phyloP scores from a whole-genome alignment of 805 yeast genomes.

The Candida xyloterini region DNA sequence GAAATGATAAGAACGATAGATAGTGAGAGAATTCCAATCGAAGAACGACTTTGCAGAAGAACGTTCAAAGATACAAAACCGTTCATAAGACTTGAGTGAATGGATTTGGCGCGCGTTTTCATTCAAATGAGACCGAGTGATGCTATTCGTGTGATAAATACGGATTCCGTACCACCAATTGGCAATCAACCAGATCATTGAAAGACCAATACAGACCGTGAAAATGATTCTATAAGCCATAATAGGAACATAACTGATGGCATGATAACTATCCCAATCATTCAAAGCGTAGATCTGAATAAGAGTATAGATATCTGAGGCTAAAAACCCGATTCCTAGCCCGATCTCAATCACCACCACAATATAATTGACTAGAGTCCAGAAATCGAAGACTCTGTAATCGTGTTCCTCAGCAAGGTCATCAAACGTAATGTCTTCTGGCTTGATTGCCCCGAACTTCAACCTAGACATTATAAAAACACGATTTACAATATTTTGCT shows the following conservation, averaged over 20 bases:
- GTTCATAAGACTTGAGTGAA: conserved; percentile 55
- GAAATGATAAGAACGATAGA: conserved; percentile 62
- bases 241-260: conserved; percentile 33
- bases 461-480: conserved; percentile 1
- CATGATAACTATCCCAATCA: conserved; percentile 32
- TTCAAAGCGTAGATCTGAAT: conserved; percentile 69
- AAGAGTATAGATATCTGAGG: conserved; percentile 77
- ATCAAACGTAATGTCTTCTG: conserved; percentile 25
- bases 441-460: conserved; percentile 16
- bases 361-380: conserved; percentile 44
- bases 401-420: conserved; percentile 31
- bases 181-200: conserved; percentile 55
- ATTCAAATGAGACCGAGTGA: conserved; percentile 69
- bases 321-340: conserved; percentile 53
- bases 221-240: conserved; percentile 31
- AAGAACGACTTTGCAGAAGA: conserved; percentile 63
- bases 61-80: conserved; percentile 69
- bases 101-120: conserved; percentile 56
- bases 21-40: conserved; percentile 66
- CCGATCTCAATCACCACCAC: conserved; percentile 39
- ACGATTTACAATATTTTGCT: too few relatives aligned
- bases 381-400: conserved; percentile 36
- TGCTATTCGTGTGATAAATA: conserved; percentile 57
- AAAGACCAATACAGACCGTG: conserved; percentile 70
- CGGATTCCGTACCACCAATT: conserved; percentile 57